A percentile compares a stretch with the other conserved stretches of the same genome.
phyloP scores from a whole-genome alignment of 768 basidiomycete genomes.

The Psilocybe subaeruginosa region DNA sequence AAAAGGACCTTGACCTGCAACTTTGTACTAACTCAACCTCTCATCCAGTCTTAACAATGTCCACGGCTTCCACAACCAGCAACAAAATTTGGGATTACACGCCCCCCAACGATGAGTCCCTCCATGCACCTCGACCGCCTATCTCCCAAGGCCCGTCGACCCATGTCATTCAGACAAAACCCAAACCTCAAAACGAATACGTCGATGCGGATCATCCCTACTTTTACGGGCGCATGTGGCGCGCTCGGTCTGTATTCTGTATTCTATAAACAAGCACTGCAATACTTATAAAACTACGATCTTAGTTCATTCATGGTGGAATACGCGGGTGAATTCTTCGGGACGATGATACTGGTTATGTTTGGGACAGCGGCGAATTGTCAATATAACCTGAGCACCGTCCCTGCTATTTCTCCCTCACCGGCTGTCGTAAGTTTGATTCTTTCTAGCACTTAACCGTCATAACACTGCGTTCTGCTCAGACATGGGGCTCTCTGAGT shows the following conservation, averaged over 20 bases:
- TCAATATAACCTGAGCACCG: conserved; percentile 49
- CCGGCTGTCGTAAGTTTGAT: background rate
- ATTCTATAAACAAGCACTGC: too few relatives aligned
- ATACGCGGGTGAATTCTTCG: conserved; percentile 54
- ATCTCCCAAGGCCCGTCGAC: background rate
- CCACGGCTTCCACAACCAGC: background rate
- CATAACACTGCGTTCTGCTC: background rate
- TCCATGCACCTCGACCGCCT: background rate
- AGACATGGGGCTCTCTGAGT: background rate
- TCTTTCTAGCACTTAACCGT: background rate
- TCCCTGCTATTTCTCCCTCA: conserved; percentile 32
- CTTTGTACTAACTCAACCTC: background rate
- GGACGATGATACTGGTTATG: conserved; percentile 52
- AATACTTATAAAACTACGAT: too few relatives aligned
- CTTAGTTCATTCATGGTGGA: conserved; percentile 2
- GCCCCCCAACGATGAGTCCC: background rate
- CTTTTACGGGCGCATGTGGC: background rate
- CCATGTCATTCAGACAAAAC: background rate
- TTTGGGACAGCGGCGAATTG: conserved; percentile 56
- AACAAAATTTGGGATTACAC: background rate
- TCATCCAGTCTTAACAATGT: background rate
- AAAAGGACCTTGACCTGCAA: background rate
- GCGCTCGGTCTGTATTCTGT: background rate
- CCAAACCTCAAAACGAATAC: background rate
- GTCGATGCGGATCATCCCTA: background rate